Evolutionary conservation across 2,329 filamentous ascomycete species (phyloP).

Genomic region (Sclerotinia borealis): DNA sequence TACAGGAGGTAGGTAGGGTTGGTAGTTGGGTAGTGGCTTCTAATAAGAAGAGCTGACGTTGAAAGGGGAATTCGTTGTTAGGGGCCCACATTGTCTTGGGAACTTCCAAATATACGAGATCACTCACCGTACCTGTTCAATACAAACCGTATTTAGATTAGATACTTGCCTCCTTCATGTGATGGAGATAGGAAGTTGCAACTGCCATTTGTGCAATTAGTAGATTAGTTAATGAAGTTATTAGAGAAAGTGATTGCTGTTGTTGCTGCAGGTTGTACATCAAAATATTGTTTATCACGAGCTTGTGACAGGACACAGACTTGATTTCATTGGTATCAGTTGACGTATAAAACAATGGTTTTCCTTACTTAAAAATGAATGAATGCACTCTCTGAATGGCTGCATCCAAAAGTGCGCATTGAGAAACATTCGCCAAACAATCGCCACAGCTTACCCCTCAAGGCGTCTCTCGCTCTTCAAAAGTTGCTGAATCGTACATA

Average conservation of each 20-base stretch:
- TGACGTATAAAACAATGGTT: background rate
- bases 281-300: background rate
- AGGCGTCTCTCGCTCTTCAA: background rate
- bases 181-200: too few relatives aligned
- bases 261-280: too few relatives aligned
- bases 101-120: background rate
- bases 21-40: background rate
- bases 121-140: background rate
- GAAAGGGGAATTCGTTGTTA: background rate
- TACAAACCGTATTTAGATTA: background rate
- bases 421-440: background rate
- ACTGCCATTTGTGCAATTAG: background rate
- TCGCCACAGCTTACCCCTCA: background rate
- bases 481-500: background rate
- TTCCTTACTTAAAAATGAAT: background rate
- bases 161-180: background rate
- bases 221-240: too few relatives aligned
- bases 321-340: constrained; percentile 6
- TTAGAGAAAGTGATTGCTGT: background rate
- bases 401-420: background rate
- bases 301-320: background rate
- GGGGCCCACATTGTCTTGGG: background rate
- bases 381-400: constrained; percentile 6
- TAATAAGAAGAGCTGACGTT: constrained; percentile 5
- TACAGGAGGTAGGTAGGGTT: too few relatives aligned